These are phyloP conservation scores for Aphanomyces astaci DNA, from an alignment of 352 stramenopile genomes.

Conservation along the genomic window DNA sequence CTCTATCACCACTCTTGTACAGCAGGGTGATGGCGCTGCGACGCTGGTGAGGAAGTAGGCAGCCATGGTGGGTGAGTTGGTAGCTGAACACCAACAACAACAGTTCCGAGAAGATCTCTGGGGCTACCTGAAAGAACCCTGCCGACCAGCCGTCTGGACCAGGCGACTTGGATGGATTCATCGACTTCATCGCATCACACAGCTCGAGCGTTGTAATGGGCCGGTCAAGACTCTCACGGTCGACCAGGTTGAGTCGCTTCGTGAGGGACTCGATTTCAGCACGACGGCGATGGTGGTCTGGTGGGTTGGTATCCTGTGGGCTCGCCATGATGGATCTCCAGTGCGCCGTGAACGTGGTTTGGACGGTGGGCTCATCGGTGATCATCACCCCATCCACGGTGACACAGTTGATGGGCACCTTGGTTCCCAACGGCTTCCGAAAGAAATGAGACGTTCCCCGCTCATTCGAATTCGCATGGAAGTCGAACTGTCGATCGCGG, in stretches of 20 bases:
- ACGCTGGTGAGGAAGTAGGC: constrained; percentile 24
- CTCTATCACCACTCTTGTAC: constrained; percentile 22
- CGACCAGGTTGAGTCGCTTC: background rate
- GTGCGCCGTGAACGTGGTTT: background rate
- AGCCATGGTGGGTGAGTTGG: constrained; percentile 21
- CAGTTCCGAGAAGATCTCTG: constrained; percentile 26
- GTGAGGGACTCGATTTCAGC: background rate
- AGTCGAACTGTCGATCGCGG: background rate
- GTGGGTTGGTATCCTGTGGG: background rate
- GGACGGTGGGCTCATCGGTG: background rate
- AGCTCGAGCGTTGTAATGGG: background rate
- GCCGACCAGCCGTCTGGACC: constrained; percentile 24
- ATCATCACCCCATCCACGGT: background rate
- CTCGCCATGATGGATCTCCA: background rate
- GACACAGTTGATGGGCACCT: too few relatives aligned
- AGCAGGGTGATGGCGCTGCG: constrained; percentile 25
- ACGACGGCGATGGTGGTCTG: background rate
- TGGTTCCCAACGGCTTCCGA: too few relatives aligned
- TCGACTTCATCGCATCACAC: too few relatives aligned
- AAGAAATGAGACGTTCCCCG: too few relatives aligned
- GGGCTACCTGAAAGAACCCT: constrained; percentile 27
- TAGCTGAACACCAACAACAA: constrained; percentile 27
- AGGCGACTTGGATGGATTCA: background rate
- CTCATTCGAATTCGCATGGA: too few relatives aligned
- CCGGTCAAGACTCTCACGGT: background rate